Base-by-base conservation (phyloP, 2,329 filamentous ascomycete species). In the Hypoxylon sp. region DNA sequence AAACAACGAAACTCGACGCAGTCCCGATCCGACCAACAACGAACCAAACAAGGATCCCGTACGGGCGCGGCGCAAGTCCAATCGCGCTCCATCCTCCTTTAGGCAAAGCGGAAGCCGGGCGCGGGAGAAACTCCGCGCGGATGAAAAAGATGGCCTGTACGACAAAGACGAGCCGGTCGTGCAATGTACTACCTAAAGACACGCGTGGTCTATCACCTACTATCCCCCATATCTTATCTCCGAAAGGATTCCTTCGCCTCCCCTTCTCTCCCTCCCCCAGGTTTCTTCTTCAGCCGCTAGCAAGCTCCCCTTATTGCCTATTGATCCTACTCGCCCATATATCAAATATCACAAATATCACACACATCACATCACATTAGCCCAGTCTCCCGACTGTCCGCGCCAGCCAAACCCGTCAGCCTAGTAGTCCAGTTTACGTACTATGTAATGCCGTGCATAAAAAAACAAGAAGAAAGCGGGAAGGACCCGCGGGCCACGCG, bases 401-500 rank as follows among this genome's bases (percentile, higher is more conserved):
- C 25, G 11, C 49, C 34, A 53, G 28, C 21, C 49, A 13, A 48
- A 36, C 28, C 43, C 13, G 48, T 30, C 32, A 51, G 25, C 28
- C 23, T 11, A 5, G 11, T 36, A 43, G 23, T 9, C 34, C 32
- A 30, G 30, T 19, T 5, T 53, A 53, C 32, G 32, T 30, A 30
- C 14, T 34, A 65, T 50, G 43, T 56, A n/a, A n/a, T n/a, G 62
- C 56, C 62, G 41, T 56, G 62, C 55, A 65, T 55, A 25, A 55
- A 60, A 56, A 52, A 55, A 7, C 5, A 30, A 7, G 6, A 30
- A 30, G 28, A 7, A 21, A 11, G 51, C 65, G 65, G 65, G 65
- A 68, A 68, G 65, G 65, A 68, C 23, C 65, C 65, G 65, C 38
- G 52, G 57, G 28, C 46, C 51, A 59, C 43, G 38, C 38, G 38